phyloP scores from a whole-genome alignment of 495 filamentous ascomycete species.

The Aspergillus cavernicola region DNA sequence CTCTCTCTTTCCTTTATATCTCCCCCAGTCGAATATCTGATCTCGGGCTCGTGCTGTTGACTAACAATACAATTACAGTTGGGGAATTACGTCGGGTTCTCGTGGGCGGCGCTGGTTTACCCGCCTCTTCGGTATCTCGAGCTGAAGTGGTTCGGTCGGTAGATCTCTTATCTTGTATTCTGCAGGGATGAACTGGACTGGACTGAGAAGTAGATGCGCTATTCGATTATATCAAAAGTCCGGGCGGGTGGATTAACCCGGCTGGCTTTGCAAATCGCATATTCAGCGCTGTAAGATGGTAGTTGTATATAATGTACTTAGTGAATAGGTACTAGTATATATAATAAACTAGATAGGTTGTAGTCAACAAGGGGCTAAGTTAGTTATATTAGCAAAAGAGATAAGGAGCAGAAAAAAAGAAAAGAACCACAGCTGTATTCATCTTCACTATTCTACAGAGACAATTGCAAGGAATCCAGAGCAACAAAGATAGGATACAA shows the following conservation, averaged over 20 bases:
- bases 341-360: too few relatives aligned
- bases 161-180: slow-evolving; percentile 3
- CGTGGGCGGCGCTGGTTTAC: slow-evolving; percentile 46
- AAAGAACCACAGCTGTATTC: slow-evolving; percentile 22
- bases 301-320: neutral
- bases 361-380: too few relatives aligned
- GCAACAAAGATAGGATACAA: slow-evolving; percentile 19
- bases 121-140: slow-evolving; percentile 50
- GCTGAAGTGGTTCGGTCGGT: slow-evolving; percentile 42
- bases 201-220: too few relatives aligned
- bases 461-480: slow-evolving; percentile 22
- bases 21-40: neutral
- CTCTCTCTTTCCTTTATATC: neutral
- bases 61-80: slow-evolving; percentile 27
- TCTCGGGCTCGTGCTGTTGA: neutral
- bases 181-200: too few relatives aligned
- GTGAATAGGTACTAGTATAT: neutral
- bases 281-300: too few relatives aligned
- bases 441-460: slow-evolving; percentile 45
- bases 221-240: too few relatives aligned
- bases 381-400: too few relatives aligned
- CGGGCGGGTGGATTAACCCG: too few relatives aligned
- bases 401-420: neutral
- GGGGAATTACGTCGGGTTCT: slow-evolving; percentile 50
- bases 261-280: too few relatives aligned